Evolutionary conservation across 2,329 filamentous ascomycete genomes (phyloP).

Genomic region (Fusarium nelsonii): DNA sequence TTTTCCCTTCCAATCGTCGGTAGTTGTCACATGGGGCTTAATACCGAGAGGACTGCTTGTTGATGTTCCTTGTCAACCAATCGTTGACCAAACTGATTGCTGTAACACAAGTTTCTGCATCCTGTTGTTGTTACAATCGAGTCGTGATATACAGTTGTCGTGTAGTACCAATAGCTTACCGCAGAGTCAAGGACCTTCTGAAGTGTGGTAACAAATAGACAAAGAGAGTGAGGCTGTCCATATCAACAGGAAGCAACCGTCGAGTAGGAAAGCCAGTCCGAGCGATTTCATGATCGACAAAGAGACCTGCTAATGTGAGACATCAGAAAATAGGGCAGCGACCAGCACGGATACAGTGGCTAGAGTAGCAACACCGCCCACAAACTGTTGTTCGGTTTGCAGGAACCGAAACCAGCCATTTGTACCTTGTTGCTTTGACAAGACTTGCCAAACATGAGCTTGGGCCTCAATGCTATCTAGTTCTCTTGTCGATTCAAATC

Average conservation of each 20-base stretch:
- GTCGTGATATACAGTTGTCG: background rate
- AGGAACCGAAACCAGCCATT: background rate
- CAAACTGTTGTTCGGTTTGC: background rate
- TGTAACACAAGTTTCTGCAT: background rate
- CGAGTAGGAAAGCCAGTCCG: background rate
- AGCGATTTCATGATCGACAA: background rate
- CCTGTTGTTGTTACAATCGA: background rate
- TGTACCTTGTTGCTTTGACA: background rate
- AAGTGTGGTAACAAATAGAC: slow-evolving; percentile 12
- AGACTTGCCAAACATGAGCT: slow-evolving; percentile 1
- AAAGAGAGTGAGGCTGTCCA: slow-evolving; percentile 22
- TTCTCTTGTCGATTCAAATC: background rate
- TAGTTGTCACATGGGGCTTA: slow-evolving; percentile 38
- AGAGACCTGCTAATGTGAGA: slow-evolving; percentile 2
- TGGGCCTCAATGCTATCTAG: background rate
- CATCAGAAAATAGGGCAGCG: background rate
- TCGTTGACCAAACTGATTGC: background rate
- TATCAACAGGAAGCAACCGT: slow-evolving; percentile 6
- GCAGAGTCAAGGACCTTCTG: slow-evolving; percentile 12
- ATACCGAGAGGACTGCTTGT: background rate
- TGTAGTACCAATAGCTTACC: background rate
- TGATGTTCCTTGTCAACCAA: background rate
- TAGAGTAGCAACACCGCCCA: background rate
- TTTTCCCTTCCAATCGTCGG: slow-evolving; percentile 41
- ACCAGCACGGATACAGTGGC: too few species aligned